Percentiles rank a stretch among this genome's conserved stretches.
Evolutionary conservation across 164 flowering plant genomes (phyloP).

Genomic region (Magnolia kwangsiensis): DNA sequence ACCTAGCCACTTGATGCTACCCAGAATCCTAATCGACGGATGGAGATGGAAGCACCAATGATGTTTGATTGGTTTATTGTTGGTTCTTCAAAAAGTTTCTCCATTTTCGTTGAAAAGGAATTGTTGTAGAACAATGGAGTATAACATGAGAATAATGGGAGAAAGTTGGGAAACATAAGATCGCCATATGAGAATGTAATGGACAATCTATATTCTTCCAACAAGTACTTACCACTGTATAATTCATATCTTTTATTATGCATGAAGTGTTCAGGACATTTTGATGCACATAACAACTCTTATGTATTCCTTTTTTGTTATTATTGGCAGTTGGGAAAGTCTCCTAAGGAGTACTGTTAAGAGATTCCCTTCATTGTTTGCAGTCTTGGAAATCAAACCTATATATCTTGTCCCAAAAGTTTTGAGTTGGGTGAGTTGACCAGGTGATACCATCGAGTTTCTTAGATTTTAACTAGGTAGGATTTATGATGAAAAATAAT

Average conservation of each 20-base stretch:
- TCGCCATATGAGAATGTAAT: background rate
- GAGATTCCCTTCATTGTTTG: background rate
- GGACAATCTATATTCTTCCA: background rate
- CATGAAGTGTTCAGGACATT: background rate
- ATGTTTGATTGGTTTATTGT: background rate
- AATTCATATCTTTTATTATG: background rate
- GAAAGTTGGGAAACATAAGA: background rate
- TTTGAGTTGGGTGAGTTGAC: conserved; percentile 3
- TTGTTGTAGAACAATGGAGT: background rate
- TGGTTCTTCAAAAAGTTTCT: background rate
- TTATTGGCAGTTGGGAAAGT: conserved; percentile 8
- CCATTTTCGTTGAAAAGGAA: background rate
- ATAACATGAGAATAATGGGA: background rate
- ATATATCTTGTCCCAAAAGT: background rate
- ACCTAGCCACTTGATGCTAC: background rate
- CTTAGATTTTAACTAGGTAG: background rate
- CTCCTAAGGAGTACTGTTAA: conserved; percentile 7
- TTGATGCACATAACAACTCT: conserved; percentile 3
- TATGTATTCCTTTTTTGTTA: background rate
- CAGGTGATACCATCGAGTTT: conserved; percentile 6
- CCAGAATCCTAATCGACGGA: background rate
- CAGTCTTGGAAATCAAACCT: conserved; percentile 3
- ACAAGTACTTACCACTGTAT: background rate
- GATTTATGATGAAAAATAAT: background rate
- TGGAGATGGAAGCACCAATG: background rate